Evolutionary conservation across 1,139 yeast species (phyloP), one percentile per base, ranked within the genome.

Genomic region (Yamadazyma spencermartinsiae): DNA sequence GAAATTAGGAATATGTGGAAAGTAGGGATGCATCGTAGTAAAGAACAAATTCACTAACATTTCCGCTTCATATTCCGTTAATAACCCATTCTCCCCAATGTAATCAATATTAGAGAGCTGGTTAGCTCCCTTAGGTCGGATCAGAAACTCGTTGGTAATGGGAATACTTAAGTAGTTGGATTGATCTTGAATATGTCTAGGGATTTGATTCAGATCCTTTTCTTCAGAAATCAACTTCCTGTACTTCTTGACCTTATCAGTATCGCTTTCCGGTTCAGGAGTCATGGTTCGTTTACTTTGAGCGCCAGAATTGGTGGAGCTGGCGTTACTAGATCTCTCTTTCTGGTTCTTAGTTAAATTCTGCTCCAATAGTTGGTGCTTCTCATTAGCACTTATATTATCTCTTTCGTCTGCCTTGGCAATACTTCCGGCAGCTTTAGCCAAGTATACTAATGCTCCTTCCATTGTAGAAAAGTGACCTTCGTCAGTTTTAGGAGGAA

Each of bases 11-110:
- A 90, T 75, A 53, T 82, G 86, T 1, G 97, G 97, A 61, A 85
- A 89, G 57, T 81, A 90, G 1, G 96, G 96, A 56, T 87, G 95
- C 80, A 90, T 76, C 3, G 88, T 79, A 8, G 79, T 62, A 57
- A 87, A 87, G 58, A 86, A 90, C 38, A 82, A 65, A 33, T 75
- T 68, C 21, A 88, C 77, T 25, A 87, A 63, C 36, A 66, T 61
- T 39, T 72, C 74, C 0, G 95, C 94, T 54, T 87, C 95, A 0
- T 55, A 61, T 48, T 79, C 89, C 0, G 85, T 70, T 13, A 89
- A 55, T 35, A 86, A 70, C n/a, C 80, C 80, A 28, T 66, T 55
- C n/a, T 66, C 65, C 0, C 65, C 64, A 37, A 87, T 82, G 49
- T 84, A 82, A 36, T 82, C 87, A 35, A 84, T 76, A 45, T 77